phyloP scores from a whole-genome alignment of 2,329 filamentous ascomycete species.

The Geoglossum cookeanum region DNA sequence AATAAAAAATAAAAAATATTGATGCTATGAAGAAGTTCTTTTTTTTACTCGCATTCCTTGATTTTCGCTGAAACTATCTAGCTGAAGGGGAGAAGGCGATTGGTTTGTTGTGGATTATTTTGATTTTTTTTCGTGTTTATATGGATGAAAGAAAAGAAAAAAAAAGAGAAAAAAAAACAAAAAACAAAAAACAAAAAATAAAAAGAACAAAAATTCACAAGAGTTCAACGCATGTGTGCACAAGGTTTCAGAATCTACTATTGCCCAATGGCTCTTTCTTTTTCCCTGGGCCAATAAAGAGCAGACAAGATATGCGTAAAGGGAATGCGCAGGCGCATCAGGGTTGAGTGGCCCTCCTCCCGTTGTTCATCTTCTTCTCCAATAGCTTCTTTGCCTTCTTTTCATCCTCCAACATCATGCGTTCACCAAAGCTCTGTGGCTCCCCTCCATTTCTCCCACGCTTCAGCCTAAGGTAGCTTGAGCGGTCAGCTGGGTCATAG shows the following conservation, averaged over 20 bases:
- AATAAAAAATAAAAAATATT: no score
- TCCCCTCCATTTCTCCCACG: not conserved
- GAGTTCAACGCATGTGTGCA: conserved; percentile 10
- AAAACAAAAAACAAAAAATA: conserved; percentile 2
- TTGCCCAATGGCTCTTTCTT: no score
- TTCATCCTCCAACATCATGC: not conserved
- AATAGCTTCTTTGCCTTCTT: not conserved
- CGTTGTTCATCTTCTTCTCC: not conserved
- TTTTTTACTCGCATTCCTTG: no score
- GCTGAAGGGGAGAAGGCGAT: no score
- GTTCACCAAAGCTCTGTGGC: not conserved
- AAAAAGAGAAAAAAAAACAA: conserved; percentile 4
- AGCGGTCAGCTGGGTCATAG: not conserved
- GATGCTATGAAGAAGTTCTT: no score
- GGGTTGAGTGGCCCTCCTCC: not conserved
- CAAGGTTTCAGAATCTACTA: not conserved
- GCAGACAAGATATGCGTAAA: conserved; percentile 12
- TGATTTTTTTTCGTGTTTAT: no score
- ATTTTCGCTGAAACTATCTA: no score
- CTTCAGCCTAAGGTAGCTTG: not conserved
- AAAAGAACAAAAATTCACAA: conserved; percentile 5
- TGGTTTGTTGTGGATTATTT: no score
- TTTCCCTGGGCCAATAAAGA: no score
- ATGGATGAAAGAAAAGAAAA: no score
- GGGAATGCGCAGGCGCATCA: conserved; percentile 15